Evolutionary conservation across 2,329 filamentous ascomycete species (phyloP), one percentile per base, ranked within the genome.

Genomic region (Ceratocystiopsis sp.): DNA sequence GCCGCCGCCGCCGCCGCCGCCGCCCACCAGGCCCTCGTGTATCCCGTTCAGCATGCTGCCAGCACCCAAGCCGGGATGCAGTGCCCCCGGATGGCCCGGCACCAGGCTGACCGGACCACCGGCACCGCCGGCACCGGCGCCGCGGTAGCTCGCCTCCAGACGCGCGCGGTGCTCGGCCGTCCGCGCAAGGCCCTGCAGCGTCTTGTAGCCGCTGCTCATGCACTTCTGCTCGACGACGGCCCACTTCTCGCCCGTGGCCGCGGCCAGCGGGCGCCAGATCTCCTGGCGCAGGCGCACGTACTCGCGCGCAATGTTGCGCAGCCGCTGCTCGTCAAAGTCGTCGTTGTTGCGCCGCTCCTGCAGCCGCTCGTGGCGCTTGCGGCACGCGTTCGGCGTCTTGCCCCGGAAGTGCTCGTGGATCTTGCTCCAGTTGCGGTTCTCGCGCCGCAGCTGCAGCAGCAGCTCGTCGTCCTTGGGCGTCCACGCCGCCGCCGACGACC

Each of bases 301-400:
- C 56, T 82, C 79, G 57, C 73, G 74, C 35, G 83, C 81, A 36
- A 93, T 65, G 11, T 69, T 67, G 57, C 89, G 81, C 19, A 87
- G 66, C 63, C 83, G 83, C 51, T 78, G 67, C 17, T 72, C 72
- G 53, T 89, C 82, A 79, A 84, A 91, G 54, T 87, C 80, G 52
- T 84, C 79, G 40, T 77, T 73, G 45, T 78, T 76, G 56, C 69
- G 71, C 50, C 79, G 75, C 61, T 89, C 81, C 68, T 89, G 78
- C 50, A 93, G 64, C 36, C 85, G 72, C 61, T 93, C 85, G 54
- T 93, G 84, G 44, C 85, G 75, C 64, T 93, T 93, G 50, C 85
- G 82, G 62, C 85, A 93, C 16, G 86, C 86, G 57, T 91, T 91
- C 46, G 80, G 65, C 10, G 74, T 76, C 65, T 93, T 93, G 57